These are phyloP conservation scores for Talaromyces albobiverticillius DNA, from an alignment of 2,329 filamentous ascomycete genomes.

Conservation along the genomic window DNA sequence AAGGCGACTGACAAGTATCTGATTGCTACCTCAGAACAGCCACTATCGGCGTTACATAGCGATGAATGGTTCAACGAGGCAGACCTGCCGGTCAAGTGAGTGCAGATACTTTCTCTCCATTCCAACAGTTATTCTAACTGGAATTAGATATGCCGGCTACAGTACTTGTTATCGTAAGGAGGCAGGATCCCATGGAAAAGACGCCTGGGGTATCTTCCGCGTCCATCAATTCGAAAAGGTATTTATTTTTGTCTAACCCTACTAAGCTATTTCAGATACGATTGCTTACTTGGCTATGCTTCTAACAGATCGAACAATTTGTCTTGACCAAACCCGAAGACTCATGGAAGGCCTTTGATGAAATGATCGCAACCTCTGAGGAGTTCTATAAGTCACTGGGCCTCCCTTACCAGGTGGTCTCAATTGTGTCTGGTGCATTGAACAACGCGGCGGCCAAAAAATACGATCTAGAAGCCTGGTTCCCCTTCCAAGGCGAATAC, in stretches of 20 bases:
- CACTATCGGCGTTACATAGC: slow-evolving; percentile 86
- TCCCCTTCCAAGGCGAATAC: slow-evolving; percentile 94
- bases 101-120: not conserved
- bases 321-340: slow-evolving; percentile 79
- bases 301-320: slow-evolving; percentile 67
- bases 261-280: not conserved
- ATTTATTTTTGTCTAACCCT: slow-evolving; percentile 14
- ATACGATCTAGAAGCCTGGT: slow-evolving; percentile 94
- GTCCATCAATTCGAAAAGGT: slow-evolving; percentile 98
- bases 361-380: slow-evolving; percentile 87
- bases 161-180: slow-evolving; percentile 95
- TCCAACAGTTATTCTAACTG: not conserved
- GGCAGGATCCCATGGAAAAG: slow-evolving; percentile 84
- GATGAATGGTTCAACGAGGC: slow-evolving; percentile 86
- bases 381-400: slow-evolving; percentile 91
- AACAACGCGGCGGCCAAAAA: slow-evolving; percentile 91
- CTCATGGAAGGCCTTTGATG: slow-evolving; percentile 88
- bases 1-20: slow-evolving; percentile 81
- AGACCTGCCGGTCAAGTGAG: slow-evolving; percentile 81
- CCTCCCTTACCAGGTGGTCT: slow-evolving; percentile 86
- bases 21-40: slow-evolving; percentile 88
- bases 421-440: slow-evolving; percentile 92
- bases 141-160: slow-evolving; percentile 70
- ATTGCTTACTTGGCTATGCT: not conserved
- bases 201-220: slow-evolving; percentile 97